Evolutionary conservation across 208 protist genomes (phyloP).

Genomic region (Trypanosoma congolense): DNA sequence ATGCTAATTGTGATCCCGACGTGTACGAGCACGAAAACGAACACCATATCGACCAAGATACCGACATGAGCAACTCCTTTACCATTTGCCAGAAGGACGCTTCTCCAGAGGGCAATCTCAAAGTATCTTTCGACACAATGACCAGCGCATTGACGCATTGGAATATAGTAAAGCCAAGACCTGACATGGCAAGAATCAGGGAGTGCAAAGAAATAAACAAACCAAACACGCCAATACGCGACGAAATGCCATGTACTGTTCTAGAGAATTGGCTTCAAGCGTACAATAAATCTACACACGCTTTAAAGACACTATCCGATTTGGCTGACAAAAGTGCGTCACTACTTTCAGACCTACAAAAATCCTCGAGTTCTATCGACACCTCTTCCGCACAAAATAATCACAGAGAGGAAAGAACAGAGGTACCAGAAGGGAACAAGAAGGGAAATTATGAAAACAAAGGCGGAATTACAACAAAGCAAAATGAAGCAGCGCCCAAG

Average conservation of each 20-base stretch:
- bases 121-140: background rate
- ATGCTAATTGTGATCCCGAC: background rate
- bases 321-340: no score
- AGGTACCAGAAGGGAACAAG: no score
- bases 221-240: background rate
- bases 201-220: background rate
- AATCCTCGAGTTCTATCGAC: no score
- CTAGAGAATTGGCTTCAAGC: no score
- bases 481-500: no score
- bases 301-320: no score
- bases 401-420: no score
- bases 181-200: background rate
- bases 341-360: no score
- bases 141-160: background rate
- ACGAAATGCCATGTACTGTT: background rate
- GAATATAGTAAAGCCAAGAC: background rate
- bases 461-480: no score
- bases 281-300: no score
- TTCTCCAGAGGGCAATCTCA: background rate
- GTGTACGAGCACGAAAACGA: background rate
- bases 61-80: background rate
- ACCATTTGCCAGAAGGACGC: background rate
- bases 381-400: no score
- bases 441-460: no score
- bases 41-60: background rate